A percentile compares a stretch with the other conserved stretches of the same genome.
Conservation (phyloP, 2,329 filamentous ascomycete species). For the Cladosporium sp. region DNA sequence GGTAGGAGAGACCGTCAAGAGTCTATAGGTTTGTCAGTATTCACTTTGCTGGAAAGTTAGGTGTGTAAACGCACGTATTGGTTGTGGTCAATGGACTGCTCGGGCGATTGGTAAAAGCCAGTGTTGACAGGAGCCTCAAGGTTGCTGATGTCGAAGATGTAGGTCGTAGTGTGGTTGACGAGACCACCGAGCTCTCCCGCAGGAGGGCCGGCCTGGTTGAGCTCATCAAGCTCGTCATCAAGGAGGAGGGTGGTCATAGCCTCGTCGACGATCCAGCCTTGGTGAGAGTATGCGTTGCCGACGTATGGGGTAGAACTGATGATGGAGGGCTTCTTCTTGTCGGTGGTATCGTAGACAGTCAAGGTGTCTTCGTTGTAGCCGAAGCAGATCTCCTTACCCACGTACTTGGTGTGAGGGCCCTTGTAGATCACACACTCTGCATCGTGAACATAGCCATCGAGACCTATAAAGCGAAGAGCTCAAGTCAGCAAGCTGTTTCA, state of each 20-base stretch:
- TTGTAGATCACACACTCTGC: conserved; percentile 61
- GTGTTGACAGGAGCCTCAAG: conserved; percentile 47
- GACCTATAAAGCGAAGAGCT: background rate
- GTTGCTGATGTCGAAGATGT: conserved; percentile 52
- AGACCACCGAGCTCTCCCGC: conserved; percentile 45
- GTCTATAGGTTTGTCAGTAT: background rate
- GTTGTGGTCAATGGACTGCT: conserved; percentile 52
- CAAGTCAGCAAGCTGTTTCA: background rate
- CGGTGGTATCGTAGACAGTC: conserved; percentile 56
- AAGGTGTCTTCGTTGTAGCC: conserved; percentile 58
- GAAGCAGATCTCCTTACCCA: conserved; percentile 57
- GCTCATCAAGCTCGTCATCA: conserved; percentile 57
- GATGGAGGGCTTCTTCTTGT: conserved; percentile 44
- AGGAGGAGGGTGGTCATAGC: conserved; percentile 51
- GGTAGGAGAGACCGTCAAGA: conserved; percentile 49
- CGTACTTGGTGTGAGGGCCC: conserved; percentile 53
- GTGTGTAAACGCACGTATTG: conserved; percentile 45
- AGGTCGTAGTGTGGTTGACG: conserved; percentile 48
- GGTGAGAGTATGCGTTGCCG: conserved; percentile 60
- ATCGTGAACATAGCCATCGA: conserved; percentile 63
- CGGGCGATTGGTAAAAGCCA: conserved; percentile 46
- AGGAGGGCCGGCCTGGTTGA: conserved; percentile 32
- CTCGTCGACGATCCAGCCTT: conserved; percentile 52
- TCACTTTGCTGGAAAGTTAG: background rate
- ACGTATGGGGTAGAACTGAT: conserved; percentile 55